Conservation (phyloP, 345 rosid genomes). For the Gynandropsis gynandra region DNA sequence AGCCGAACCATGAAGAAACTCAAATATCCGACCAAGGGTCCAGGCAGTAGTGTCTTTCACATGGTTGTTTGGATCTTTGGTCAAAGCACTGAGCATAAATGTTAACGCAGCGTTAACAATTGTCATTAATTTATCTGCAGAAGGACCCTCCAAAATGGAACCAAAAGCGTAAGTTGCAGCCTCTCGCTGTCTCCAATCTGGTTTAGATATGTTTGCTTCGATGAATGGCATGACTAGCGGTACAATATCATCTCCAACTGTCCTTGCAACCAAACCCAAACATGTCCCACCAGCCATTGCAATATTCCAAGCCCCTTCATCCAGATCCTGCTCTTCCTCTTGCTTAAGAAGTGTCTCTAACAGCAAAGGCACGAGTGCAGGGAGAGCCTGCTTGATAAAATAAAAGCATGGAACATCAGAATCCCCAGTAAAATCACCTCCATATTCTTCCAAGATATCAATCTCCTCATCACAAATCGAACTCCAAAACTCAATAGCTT, state of each 20-base stretch:
- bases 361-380: slow-evolving; percentile 50
- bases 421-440: slow-evolving; percentile 41
- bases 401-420: slow-evolving; percentile 51
- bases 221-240: slow-evolving; percentile 63
- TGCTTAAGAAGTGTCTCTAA: slow-evolving; percentile 62
- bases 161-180: slow-evolving; percentile 67
- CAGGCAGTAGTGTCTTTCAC: slow-evolving; percentile 37
- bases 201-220: slow-evolving; percentile 57
- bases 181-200: slow-evolving; percentile 64
- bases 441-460: slow-evolving; percentile 55
- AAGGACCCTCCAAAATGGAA: slow-evolving; percentile 62
- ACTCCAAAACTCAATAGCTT: slow-evolving; percentile 68
- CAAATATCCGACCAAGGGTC: slow-evolving; percentile 77
- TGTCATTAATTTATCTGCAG: slow-evolving; percentile 45
- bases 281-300: slow-evolving; percentile 68
- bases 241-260: slow-evolving; percentile 60
- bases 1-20: slow-evolving; percentile 65
- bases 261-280: slow-evolving; percentile 58
- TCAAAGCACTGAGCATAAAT: slow-evolving; percentile 52
- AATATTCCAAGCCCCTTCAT: slow-evolving; percentile 69
- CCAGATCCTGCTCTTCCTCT: slow-evolving; percentile 67
- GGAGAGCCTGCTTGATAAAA: slow-evolving; percentile 55
- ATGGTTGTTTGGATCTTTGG: slow-evolving; percentile 36
- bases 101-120: slow-evolving; percentile 46
- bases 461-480: slow-evolving; percentile 65